Percentiles rank a stretch among this genome's conserved stretches.
Evolutionary conservation across 2,329 filamentous ascomycete genomes (phyloP).

Genomic region (Zasmidium angulare): DNA sequence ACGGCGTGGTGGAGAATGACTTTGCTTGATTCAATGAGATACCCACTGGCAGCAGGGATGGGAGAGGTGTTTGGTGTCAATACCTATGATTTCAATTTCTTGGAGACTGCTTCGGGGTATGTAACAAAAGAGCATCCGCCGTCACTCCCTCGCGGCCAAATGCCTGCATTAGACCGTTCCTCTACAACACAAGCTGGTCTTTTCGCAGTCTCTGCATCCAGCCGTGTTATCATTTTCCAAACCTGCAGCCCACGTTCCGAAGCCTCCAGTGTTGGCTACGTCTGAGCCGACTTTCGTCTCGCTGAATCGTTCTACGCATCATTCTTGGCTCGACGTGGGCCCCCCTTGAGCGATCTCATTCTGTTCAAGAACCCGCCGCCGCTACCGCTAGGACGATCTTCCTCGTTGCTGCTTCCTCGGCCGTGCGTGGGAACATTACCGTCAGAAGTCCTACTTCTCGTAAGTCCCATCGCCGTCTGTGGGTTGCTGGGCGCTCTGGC

Average conservation of each 20-base stretch:
- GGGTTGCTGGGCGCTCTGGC: constrained; percentile 58
- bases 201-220: background rate
- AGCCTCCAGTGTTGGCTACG: background rate
- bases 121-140: constrained; percentile 3
- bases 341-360: constrained; percentile 79
- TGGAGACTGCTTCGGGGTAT: constrained; percentile 4
- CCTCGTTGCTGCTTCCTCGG: constrained; percentile 41
- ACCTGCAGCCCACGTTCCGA: background rate
- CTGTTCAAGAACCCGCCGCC: constrained; percentile 66
- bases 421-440: constrained; percentile 27
- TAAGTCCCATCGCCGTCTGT: constrained; percentile 33
- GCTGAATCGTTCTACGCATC: constrained; percentile 31
- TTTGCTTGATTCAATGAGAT: background rate
- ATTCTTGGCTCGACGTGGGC: constrained; percentile 47
- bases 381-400: constrained; percentile 38
- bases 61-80: background rate
- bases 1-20: background rate
- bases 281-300: background rate
- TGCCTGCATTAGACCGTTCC: constrained; percentile 5
- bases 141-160: background rate
- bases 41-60: background rate
- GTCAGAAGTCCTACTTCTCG: constrained; percentile 22
- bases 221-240: background rate
- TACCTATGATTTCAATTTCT: background rate
- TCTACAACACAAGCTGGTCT: background rate